These are phyloP conservation scores for Scutellaria barbata DNA, from an alignment of 257 asterid species.

Conservation along the genomic window DNA sequence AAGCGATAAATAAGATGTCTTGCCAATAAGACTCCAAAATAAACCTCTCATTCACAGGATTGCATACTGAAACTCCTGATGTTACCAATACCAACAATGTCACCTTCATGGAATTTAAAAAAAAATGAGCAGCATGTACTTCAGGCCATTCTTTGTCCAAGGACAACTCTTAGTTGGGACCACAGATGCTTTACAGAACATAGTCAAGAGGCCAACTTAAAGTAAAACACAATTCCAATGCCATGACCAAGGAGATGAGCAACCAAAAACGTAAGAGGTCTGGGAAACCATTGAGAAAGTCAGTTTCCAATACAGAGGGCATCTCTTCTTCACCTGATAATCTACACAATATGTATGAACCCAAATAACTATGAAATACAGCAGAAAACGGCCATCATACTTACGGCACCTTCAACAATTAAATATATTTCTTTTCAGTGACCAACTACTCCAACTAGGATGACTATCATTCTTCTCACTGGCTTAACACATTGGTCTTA, in stretches of 20 bases:
- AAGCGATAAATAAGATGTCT: slow-evolving; percentile 36
- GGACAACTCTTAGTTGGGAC: slow-evolving; percentile 40
- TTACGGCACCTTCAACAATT: slow-evolving; percentile 30
- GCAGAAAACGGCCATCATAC: slow-evolving; percentile 37
- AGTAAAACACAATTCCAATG: slow-evolving; percentile 34
- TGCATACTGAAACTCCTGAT: slow-evolving; percentile 36
- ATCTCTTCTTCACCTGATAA: slow-evolving; percentile 37
- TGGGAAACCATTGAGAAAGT: slow-evolving; percentile 19
- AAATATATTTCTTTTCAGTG: slow-evolving; percentile 28
- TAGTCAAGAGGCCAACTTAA: slow-evolving; percentile 37
- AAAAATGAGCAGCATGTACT: slow-evolving; percentile 34
- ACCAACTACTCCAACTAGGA: slow-evolving; percentile 35
- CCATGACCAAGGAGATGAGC: slow-evolving; percentile 30
- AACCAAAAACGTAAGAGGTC: slow-evolving; percentile 37
- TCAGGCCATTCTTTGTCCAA: slow-evolving; percentile 35
- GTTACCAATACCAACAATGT: slow-evolving; percentile 30
- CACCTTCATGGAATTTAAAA: slow-evolving; percentile 37
- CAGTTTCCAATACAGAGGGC: slow-evolving; percentile 28
- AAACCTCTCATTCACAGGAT: slow-evolving; percentile 35
- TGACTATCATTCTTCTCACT: slow-evolving; percentile 32
- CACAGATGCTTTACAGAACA: slow-evolving; percentile 32
- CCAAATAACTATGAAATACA: slow-evolving; percentile 28
- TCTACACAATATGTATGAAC: slow-evolving; percentile 19
- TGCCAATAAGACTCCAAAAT: slow-evolving; percentile 41
- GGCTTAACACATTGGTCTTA: slow-evolving; percentile 30